Evolutionary conservation across 2,329 filamentous ascomycete genomes (phyloP).

Genomic region (Neobulgaria alba): DNA sequence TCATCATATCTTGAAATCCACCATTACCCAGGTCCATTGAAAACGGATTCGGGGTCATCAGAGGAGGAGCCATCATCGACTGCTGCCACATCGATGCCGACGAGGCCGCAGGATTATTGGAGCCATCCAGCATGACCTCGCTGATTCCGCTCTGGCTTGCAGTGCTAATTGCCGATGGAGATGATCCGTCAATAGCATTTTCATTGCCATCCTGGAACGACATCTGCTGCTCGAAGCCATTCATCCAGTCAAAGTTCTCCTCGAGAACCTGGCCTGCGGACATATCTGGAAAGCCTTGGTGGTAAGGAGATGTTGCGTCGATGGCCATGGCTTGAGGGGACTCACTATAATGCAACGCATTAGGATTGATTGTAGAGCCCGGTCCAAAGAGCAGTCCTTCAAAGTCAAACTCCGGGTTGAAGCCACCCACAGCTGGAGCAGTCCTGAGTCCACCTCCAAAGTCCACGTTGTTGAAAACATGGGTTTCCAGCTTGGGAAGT

Average conservation of each 20-base stretch:
- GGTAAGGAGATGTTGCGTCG: constrained; percentile 53
- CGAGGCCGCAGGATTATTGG: constrained; percentile 50
- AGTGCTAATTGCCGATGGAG: constrained; percentile 91
- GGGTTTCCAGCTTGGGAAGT: constrained; percentile 77
- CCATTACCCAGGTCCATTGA: constrained; percentile 65
- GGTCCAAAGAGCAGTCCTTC: constrained; percentile 62
- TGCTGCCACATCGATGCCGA: constrained; percentile 60
- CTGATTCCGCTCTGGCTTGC: constrained; percentile 87
- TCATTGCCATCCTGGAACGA: constrained; percentile 63
- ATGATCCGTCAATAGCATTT: constrained; percentile 82
- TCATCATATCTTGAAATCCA: constrained; percentile 69
- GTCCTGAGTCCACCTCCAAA: constrained; percentile 64
- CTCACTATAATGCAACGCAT: constrained; percentile 74
- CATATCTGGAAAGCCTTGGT: constrained; percentile 47
- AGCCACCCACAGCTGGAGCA: constrained; percentile 60
- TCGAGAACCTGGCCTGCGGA: constrained; percentile 54
- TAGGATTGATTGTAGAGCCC: constrained; percentile 63
- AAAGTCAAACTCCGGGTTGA: constrained; percentile 59
- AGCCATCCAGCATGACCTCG: constrained; percentile 83
- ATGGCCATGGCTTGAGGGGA: constrained; percentile 60
- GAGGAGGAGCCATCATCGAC: constrained; percentile 59
- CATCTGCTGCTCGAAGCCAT: constrained; percentile 72
- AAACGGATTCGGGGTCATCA: constrained; percentile 58
- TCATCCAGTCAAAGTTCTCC: constrained; percentile 76
- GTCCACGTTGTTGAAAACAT: constrained; percentile 56